These are phyloP conservation scores for Hypseocharis bilobata DNA, from an alignment of 441 rosid species.

Conservation along the genomic window DNA sequence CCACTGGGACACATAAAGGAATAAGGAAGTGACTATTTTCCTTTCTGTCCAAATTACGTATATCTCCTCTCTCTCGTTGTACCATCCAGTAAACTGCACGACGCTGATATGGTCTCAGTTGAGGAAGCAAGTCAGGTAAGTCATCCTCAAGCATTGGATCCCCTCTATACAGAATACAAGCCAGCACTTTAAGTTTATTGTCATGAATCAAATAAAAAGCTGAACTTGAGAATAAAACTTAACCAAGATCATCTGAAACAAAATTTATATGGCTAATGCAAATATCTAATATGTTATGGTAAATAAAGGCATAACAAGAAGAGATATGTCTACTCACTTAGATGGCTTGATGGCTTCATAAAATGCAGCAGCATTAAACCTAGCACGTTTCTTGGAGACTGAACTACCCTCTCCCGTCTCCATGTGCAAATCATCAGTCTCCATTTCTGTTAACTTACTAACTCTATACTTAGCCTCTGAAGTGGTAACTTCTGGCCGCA, in stretches of 20 bases:
- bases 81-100: slow-evolving; percentile 97
- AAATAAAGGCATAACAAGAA: not conserved
- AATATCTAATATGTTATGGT: not conserved
- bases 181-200: slow-evolving; percentile 7
- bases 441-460: slow-evolving; percentile 27
- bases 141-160: slow-evolving; percentile 56
- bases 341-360: slow-evolving; percentile 94
- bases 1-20: slow-evolving; percentile 59
- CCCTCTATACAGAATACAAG: slow-evolving; percentile 37
- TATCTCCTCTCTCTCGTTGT: slow-evolving; percentile 63
- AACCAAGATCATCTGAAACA: not conserved
- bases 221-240: not conserved
- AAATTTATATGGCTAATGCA: not conserved
- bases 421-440: slow-evolving; percentile 19
- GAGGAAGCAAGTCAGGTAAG: slow-evolving; percentile 63
- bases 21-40: slow-evolving; percentile 44
- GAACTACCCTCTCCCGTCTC: slow-evolving; percentile 28
- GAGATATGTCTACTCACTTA: slow-evolving; percentile 44
- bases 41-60: slow-evolving; percentile 27
- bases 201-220: not conserved
- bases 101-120: slow-evolving; percentile 78
- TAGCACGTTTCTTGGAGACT: slow-evolving; percentile 34
- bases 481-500: slow-evolving; percentile 79
- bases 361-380: slow-evolving; percentile 67
- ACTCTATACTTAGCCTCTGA: slow-evolving; percentile 65